Percentiles rank a stretch among this genome's conserved stretches.
Evolutionary conservation across 2,329 filamentous ascomycete genomes (phyloP).

Genomic region (Claviceps monticola): DNA sequence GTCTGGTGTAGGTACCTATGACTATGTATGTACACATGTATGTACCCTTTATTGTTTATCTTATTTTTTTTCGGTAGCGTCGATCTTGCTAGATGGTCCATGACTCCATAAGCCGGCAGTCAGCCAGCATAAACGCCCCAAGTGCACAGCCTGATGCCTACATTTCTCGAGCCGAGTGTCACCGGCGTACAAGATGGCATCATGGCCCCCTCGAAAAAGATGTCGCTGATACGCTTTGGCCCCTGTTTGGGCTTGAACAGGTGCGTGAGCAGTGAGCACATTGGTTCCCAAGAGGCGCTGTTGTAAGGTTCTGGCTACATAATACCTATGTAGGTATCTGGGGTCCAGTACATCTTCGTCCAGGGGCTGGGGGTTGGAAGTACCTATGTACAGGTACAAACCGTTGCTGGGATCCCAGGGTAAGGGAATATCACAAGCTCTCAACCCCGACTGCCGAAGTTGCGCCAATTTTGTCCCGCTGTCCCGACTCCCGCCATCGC

Average conservation of each 20-base stretch:
- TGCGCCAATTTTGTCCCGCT: neutral
- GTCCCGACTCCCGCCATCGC: neutral
- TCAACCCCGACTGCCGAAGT: constrained; percentile 1
- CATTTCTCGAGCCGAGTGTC: neutral
- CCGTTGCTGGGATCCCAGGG: neutral
- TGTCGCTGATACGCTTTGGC: neutral
- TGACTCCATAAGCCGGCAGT: neutral
- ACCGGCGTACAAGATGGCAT: neutral
- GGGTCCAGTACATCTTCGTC: neutral
- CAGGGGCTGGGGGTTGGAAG: neutral
- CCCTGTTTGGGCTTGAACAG: neutral
- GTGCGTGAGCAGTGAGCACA: neutral
- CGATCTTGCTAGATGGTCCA: neutral
- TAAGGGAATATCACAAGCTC: neutral
- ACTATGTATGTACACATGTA: neutral
- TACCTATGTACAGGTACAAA: neutral
- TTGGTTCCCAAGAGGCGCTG: neutral
- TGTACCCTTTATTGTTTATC: neutral
- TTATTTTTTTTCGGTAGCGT: neutral
- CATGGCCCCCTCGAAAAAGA: neutral
- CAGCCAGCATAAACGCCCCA: no score
- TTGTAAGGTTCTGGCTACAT: neutral
- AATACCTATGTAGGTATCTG: neutral
- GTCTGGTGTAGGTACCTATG: no score
- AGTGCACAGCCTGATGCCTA: neutral